Evolutionary conservation across 495 filamentous ascomycete genomes (phyloP).

Genomic region (Lepidopterella palustris): DNA sequence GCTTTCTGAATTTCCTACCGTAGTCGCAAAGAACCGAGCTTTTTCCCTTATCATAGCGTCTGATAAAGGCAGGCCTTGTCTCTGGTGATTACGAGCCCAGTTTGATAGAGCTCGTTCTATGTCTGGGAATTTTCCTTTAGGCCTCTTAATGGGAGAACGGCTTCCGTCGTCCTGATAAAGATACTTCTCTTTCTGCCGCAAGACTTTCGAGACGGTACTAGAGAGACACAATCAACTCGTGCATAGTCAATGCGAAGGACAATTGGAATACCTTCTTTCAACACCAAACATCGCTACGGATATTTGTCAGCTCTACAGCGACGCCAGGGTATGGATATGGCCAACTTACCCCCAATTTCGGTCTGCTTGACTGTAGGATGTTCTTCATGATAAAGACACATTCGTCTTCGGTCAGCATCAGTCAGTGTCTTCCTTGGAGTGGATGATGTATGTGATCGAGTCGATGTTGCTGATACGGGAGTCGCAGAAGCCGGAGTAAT

Average conservation of each 20-base stretch:
- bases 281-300: slow-evolving; percentile 81
- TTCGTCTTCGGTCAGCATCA: slow-evolving; percentile 80
- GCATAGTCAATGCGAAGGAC: slow-evolving; percentile 4
- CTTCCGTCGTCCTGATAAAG: slow-evolving; percentile 81
- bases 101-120: slow-evolving; percentile 91
- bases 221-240: slow-evolving; percentile 20
- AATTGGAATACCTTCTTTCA: slow-evolving; percentile 76
- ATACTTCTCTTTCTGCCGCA: slow-evolving; percentile 96
- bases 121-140: slow-evolving; percentile 88
- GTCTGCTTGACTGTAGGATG: slow-evolving; percentile 95
- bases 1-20: slow-evolving; percentile 66
- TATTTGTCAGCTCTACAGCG: slow-evolving; percentile 27
- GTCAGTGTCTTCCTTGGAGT: slow-evolving; percentile 86
- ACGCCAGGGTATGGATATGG: slow-evolving; percentile 13
- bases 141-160: slow-evolving; percentile 78
- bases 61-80: slow-evolving; percentile 67
- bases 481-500: slow-evolving; percentile 37
- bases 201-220: slow-evolving; percentile 96
- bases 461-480: slow-evolving; percentile 40
- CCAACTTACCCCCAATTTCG: slow-evolving; percentile 78
- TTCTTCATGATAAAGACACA: slow-evolving; percentile 95
- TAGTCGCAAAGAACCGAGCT: slow-evolving; percentile 76
- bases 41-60: slow-evolving; percentile 84
- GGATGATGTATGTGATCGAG: slow-evolving; percentile 41
- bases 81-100: slow-evolving; percentile 77